Conservation (phyloP, 2,329 filamentous ascomycete species). For the Neofusicoccum kwambonambiense region DNA sequence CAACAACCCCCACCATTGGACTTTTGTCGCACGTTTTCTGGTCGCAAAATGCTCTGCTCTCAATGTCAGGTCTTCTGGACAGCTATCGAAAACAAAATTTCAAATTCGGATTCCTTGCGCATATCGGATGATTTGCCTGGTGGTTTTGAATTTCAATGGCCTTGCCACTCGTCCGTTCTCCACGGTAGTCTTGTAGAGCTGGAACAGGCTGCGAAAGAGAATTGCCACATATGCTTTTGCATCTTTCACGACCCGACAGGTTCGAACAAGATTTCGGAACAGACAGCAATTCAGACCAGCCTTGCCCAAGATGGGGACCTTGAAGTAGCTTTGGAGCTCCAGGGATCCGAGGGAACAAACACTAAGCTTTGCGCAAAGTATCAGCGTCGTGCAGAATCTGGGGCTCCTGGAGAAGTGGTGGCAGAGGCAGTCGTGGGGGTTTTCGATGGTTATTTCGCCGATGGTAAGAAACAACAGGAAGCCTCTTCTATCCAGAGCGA, state of each 20-base stretch:
- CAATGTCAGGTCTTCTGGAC: not conserved
- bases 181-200: constrained; percentile 24
- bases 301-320: constrained; percentile 18
- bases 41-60: not conserved
- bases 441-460: constrained; percentile 20
- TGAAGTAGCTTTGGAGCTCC: constrained; percentile 22
- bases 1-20: too few species aligned
- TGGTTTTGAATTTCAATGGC: not conserved
- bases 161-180: constrained; percentile 7
- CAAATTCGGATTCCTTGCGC: not conserved
- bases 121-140: not conserved
- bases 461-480: constrained; percentile 19
- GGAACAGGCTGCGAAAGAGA: constrained; percentile 21
- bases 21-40: not conserved
- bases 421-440: constrained; percentile 21
- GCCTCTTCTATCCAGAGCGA: not conserved
- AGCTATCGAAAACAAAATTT: not conserved
- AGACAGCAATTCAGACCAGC: too few species aligned
- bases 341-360: constrained; percentile 18
- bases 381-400: not conserved
- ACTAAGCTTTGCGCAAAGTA: constrained; percentile 22
- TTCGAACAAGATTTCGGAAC: constrained; percentile 19
- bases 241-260: constrained; percentile 21
- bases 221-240: constrained; percentile 24
- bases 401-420: not conserved